Evolutionary conservation across 176 grass and related monocot species (phyloP).

Genomic region (Urochloa ruziziensis): DNA sequence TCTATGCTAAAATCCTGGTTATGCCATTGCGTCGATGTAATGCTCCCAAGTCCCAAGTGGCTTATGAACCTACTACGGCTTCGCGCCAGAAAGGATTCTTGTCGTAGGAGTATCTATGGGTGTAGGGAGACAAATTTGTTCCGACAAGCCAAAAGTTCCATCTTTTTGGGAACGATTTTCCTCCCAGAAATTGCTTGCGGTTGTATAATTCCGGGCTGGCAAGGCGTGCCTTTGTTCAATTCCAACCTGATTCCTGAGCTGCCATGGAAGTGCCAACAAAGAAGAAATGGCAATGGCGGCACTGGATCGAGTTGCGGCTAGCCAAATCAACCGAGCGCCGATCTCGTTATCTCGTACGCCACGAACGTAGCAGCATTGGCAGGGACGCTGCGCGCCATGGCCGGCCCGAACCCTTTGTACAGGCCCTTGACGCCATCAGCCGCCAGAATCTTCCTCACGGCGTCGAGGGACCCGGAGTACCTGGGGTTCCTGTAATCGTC

Average conservation of each 20-base stretch:
- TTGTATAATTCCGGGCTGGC: background rate
- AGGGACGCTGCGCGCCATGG: constrained; percentile 82
- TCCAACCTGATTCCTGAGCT: background rate
- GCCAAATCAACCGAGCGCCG: constrained; percentile 57
- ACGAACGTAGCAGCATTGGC: constrained; percentile 81
- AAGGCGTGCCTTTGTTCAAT: background rate
- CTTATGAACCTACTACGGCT: background rate
- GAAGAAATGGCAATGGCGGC: constrained; percentile 3
- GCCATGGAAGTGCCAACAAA: background rate
- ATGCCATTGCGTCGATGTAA: no score
- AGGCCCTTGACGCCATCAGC: constrained; percentile 76
- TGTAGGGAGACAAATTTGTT: no score
- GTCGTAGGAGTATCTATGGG: no score
- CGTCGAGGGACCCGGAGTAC: constrained; percentile 66
- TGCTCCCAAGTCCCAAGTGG: no score
- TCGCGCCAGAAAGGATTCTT: no score
- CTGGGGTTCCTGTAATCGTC: constrained; percentile 85
- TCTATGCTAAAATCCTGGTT: no score
- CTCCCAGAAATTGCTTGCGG: background rate
- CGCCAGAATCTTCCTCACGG: constrained; percentile 75
- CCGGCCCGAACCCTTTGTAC: constrained; percentile 89
- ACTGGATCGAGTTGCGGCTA: background rate
- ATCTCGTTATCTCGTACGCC: constrained; percentile 73
- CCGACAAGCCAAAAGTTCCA: background rate
- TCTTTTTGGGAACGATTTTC: no score